Evolutionary conservation across 1,284 basidiomycete species (phyloP).

Genomic region (Cryptococcus sp.): DNA sequence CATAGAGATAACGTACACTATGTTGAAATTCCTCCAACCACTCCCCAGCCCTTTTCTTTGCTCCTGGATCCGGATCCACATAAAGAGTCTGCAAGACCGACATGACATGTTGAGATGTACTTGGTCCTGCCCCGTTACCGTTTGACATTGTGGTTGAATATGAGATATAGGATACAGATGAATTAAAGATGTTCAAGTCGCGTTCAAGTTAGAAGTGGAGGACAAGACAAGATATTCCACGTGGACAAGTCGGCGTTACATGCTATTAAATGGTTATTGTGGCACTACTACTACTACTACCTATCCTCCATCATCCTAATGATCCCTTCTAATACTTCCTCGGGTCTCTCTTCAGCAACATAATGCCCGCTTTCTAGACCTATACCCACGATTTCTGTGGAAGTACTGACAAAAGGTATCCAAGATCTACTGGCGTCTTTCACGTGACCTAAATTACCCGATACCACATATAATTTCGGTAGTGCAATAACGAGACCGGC

Average conservation of each 20-base stretch:
- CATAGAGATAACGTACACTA: constrained; percentile 64
- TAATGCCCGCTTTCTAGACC: constrained; percentile 43
- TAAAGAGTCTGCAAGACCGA: constrained; percentile 53
- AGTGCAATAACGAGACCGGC: constrained; percentile 30
- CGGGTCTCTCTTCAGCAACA: constrained; percentile 42
- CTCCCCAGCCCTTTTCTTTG: constrained; percentile 77
- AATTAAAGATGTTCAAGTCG: no score
- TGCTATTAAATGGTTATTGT: no score
- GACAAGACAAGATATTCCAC: no score
- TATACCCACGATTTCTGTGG: constrained; percentile 25
- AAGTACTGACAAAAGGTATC: constrained; percentile 17
- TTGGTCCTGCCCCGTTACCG: no score
- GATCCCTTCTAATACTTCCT: constrained; percentile 18
- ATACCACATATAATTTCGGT: constrained; percentile 29
- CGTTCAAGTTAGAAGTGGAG: no score
- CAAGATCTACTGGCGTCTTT: constrained; percentile 35
- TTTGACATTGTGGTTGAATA: no score
- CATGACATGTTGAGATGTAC: not conserved
- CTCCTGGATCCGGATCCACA: constrained; percentile 66
- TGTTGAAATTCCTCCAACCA: constrained; percentile 97
- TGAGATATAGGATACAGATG: no score
- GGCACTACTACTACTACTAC: no score
- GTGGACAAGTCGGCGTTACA: no score
- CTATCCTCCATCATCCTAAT: no score
- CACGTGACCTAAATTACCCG: constrained; percentile 37